These are phyloP conservation scores for Arabidopsis thaliana DNA, from an alignment of 345 rosid species.

Conservation along the genomic window DNA sequence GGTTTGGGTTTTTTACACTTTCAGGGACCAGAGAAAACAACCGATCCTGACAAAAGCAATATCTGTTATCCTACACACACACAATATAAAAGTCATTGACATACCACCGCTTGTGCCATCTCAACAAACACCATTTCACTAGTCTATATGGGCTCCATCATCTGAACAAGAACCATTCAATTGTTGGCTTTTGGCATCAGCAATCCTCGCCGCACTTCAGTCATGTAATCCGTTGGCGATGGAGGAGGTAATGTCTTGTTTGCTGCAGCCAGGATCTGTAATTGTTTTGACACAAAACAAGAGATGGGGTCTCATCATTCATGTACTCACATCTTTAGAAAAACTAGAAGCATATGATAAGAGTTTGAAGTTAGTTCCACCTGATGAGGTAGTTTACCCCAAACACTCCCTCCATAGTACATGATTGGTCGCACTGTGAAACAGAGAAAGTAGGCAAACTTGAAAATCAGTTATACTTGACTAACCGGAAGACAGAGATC, in stretches of 20 bases:
- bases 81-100: conserved; percentile 11
- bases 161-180: conserved; percentile 24
- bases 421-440: conserved; percentile 43
- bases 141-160: conserved; percentile 15
- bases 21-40: conserved; percentile 36
- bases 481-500: conserved; percentile 19
- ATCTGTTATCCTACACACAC: conserved; percentile 19
- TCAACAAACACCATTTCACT: conserved; percentile 22
- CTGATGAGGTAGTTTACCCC: conserved; percentile 50
- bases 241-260: conserved; percentile 36
- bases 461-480: not conserved
- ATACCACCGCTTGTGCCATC: conserved; percentile 24
- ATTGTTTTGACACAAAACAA: conserved; percentile 17
- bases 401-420: conserved; percentile 45
- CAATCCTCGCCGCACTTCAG: conserved; percentile 35
- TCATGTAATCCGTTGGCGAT: conserved; percentile 26
- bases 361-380: conserved; percentile 27
- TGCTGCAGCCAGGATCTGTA: conserved; percentile 40
- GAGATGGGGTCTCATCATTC: conserved; percentile 16
- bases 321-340: not conserved
- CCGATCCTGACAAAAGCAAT: not conserved
- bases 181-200: conserved; percentile 37
- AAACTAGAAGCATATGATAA: not conserved
- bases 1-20: conserved; percentile 41
- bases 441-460: not conserved